Evolutionary conservation across 2,329 filamentous ascomycete genomes (phyloP), one percentile per base, ranked within the genome.

Genomic region (Talaromyces sp.): DNA sequence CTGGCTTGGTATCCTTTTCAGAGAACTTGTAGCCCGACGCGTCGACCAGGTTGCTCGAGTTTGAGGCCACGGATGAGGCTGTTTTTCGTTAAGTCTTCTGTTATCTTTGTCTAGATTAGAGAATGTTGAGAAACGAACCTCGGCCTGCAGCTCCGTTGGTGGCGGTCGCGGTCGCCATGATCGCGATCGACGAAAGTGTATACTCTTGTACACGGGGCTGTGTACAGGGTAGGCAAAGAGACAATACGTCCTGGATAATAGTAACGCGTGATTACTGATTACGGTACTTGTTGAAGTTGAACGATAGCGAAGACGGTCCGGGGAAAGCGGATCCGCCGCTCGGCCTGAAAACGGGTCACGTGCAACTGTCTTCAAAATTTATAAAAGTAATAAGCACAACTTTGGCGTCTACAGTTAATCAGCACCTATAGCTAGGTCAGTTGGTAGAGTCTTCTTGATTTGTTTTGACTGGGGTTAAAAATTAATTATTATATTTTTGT

Each of bases 21-120:
- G 73, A 74, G 60, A 76, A 78, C 64, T 77, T 77, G 66, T 75
- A 79, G 57, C 77, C 77, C 7, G 77, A 77, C 12, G 77, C 76
- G 69, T 76, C 73, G 51, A 79, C 72, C 56, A 79, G 68, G 62
- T 71, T 77, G 56, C 71, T 73, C 4, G 69, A 67, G 59, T 64
- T 67, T 26, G 67, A 67, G 35, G 67, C 67, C 56, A 65, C 68
- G n/a, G 69, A 68, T 24, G 66, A 65, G 31, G 66, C 69, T 72
- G 52, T 27, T 48, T 19, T 12, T 19, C 3, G n/a, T n/a, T 55
- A n/a, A 55, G n/a, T 53, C 5, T 14, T 12, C 31, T 27, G 2
- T 11, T 53, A 17, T 53, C 17, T 9, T 43, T 56, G n/a, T n/a
- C 54, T 51, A 56, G 31, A 35, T 35, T 52, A 54, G 54, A 52